These are phyloP conservation scores for Poteriospumella lacustris DNA, from an alignment of 108 stramenopile genomes.

Conservation along the genomic window DNA sequence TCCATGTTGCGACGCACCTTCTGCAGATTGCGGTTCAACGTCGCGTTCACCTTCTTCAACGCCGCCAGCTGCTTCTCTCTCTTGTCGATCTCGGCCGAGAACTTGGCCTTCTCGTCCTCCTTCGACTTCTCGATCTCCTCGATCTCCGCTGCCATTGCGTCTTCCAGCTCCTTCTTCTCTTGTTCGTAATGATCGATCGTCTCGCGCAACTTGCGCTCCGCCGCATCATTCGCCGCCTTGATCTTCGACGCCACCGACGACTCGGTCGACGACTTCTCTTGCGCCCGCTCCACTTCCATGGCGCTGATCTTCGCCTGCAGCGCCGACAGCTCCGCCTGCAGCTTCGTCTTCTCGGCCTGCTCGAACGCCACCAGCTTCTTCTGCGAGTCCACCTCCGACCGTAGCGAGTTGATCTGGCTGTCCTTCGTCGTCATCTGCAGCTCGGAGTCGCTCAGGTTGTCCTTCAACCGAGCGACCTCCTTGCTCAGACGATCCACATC, in stretches of 20 bases:
- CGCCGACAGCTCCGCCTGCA: slow-evolving; percentile 10
- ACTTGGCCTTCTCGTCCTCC: not conserved
- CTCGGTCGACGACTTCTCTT: not conserved
- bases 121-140: not conserved
- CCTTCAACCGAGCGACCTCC: not conserved
- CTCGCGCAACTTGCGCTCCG: too few species aligned
- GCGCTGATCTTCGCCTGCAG: not conserved
- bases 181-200: not conserved
- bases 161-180: not conserved
- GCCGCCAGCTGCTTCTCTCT: not conserved
- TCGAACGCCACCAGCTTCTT: slow-evolving; percentile 11
- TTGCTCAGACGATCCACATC: not conserved
- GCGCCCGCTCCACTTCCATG: not conserved
- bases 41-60: not conserved
- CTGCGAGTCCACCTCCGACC: slow-evolving; percentile 4
- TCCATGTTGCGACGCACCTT: not conserved
- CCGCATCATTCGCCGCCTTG: too few species aligned
- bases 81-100: not conserved
- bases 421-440: not conserved
- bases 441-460: not conserved
- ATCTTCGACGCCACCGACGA: not conserved
- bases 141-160: not conserved
- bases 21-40: not conserved
- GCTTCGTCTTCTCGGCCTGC: not conserved
- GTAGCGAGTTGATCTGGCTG: not conserved